These are phyloP conservation scores for Clavariopsis aquatica DNA, from an alignment of 495 filamentous ascomycete species.

Conservation along the genomic window DNA sequence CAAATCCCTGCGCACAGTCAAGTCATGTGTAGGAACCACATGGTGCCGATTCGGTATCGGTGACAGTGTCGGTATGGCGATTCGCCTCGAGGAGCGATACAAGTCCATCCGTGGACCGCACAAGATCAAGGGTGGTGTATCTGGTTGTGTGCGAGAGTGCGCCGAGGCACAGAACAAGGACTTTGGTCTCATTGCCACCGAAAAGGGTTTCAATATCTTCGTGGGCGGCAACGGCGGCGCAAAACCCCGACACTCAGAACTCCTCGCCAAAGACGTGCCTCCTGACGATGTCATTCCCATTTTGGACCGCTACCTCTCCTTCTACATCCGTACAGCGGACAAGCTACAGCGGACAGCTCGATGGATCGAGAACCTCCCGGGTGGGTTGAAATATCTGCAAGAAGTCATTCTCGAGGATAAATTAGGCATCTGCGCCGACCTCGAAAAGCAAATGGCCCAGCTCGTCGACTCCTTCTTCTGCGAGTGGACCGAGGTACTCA, in stretches of 20 bases:
- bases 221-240: conserved; percentile 93
- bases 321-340: conserved; percentile 96
- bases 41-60: conserved; percentile 95
- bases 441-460: conserved; percentile 88
- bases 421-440: conserved; percentile 80
- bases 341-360: conserved; percentile 91
- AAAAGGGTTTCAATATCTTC: conserved; percentile 95
- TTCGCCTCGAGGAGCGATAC: conserved; percentile 89
- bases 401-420: conserved; percentile 87
- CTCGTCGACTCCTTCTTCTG: conserved; percentile 89
- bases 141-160: conserved; percentile 90
- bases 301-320: conserved; percentile 88
- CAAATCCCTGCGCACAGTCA: conserved; percentile 88
- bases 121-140: conserved; percentile 93
- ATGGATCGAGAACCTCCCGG: conserved; percentile 87
- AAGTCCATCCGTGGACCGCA: conserved; percentile 89
- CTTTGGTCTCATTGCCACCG: conserved; percentile 91
- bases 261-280: conserved; percentile 89
- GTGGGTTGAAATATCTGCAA: conserved; percentile 80
- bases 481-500: conserved; percentile 90
- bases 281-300: conserved; percentile 83
- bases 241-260: conserved; percentile 78
- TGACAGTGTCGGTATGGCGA: conserved; percentile 96
- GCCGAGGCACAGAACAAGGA: conserved; percentile 97
- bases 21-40: conserved; percentile 91